phyloP scores from a whole-genome alignment of 371 early-diverging fungal genomes.

The Circinella minor region DNA sequence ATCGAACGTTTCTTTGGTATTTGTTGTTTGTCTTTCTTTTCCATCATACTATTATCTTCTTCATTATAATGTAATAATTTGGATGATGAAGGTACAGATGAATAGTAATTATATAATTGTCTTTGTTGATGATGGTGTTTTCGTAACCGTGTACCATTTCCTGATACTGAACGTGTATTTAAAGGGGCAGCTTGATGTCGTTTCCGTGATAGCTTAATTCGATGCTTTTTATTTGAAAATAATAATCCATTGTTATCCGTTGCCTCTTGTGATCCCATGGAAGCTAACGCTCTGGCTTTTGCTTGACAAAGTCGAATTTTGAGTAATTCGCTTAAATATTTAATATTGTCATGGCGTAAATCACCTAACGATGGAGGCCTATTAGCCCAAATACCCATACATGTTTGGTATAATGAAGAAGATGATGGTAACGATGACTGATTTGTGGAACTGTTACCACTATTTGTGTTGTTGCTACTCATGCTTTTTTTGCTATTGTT shows the following conservation, averaged over 20 bases:
- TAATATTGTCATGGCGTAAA: constrained; percentile 21
- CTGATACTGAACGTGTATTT: constrained; percentile 6
- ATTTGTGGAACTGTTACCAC: background rate
- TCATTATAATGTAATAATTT: background rate
- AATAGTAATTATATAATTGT: background rate
- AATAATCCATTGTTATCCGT: background rate
- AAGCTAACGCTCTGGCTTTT: constrained; percentile 22
- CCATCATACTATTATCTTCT: background rate
- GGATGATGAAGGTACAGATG: background rate
- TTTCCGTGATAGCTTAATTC: constrained; percentile 15
- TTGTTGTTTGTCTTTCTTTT: background rate
- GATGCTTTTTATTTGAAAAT: constrained; percentile 8
- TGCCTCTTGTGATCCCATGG: constrained; percentile 9
- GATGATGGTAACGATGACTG: background rate
- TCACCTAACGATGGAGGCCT: constrained; percentile 1
- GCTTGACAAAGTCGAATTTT: constrained; percentile 27
- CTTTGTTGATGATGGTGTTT: background rate
- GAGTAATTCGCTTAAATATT: constrained; percentile 24
- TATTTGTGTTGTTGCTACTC: background rate
- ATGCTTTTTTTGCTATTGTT: background rate
- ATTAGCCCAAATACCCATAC: constrained; percentile 12
- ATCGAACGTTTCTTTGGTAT: background rate
- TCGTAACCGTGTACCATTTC: constrained; percentile 10
- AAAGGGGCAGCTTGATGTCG: constrained; percentile 15
- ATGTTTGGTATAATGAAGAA: constrained; percentile 12